phyloP scores from a whole-genome alignment of 345 rosid genomes.

The Nephelium lappaceum region DNA sequence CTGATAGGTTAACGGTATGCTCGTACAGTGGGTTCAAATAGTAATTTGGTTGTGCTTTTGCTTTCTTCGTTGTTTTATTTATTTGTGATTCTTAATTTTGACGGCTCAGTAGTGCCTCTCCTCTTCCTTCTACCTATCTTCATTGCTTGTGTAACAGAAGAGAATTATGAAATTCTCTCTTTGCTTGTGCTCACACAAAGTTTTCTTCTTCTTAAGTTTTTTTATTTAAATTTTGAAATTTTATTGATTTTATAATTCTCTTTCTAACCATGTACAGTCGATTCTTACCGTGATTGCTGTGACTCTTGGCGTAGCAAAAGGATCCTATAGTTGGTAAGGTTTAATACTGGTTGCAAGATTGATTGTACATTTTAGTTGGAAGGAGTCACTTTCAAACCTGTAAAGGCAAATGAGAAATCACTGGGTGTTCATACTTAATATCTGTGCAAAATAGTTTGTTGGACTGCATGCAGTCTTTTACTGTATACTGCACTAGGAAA shows the following conservation, averaged over 20 bases:
- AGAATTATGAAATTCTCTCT: neutral
- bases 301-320: constrained; percentile 57
- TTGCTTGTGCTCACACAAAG: neutral
- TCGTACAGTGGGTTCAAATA: too few species aligned
- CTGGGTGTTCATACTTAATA: neutral
- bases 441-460: neutral
- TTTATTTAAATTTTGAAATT: neutral
- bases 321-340: constrained; percentile 51
- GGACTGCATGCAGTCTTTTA: neutral
- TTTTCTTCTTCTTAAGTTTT: neutral
- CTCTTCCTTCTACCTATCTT: neutral
- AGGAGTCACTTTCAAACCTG: neutral
- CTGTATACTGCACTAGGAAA: neutral
- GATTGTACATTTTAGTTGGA: constrained; percentile 8
- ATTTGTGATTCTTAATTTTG: too few species aligned
- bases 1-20: neutral
- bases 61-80: too few species aligned
- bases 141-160: neutral
- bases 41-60: too few species aligned
- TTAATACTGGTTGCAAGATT: neutral
- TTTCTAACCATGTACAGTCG: constrained; percentile 44
- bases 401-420: constrained; percentile 5
- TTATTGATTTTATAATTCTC: neutral
- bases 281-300: constrained; percentile 60
- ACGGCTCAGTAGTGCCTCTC: neutral